Conservation (phyloP, 164 flowering plant species). For the Houttuynia cordata region DNA sequence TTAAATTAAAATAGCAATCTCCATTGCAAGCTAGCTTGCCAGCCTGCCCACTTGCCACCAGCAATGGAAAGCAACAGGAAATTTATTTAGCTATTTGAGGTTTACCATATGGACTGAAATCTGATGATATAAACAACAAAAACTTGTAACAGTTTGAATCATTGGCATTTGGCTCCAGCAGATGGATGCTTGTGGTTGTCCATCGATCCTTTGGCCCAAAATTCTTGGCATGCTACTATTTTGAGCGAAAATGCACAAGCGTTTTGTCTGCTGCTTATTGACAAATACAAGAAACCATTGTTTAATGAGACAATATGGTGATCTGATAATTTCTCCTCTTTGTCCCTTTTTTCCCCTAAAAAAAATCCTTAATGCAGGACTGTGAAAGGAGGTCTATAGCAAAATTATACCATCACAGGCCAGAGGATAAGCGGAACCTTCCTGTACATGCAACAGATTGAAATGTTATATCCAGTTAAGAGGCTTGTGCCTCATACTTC, state of each 20-base stretch:
- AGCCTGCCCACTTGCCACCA: too few species aligned
- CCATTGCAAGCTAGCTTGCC: too few species aligned
- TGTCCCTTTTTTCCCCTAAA: too few species aligned
- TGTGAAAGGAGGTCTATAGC: conserved; percentile 80
- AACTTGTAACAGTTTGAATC: not conserved
- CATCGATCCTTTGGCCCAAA: not conserved
- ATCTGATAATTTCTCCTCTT: too few species aligned
- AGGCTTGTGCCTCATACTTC: not conserved
- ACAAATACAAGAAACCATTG: too few species aligned
- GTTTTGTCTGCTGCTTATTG: not conserved
- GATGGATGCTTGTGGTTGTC: too few species aligned
- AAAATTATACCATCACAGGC: conserved; percentile 65
- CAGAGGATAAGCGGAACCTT: conserved; percentile 48
- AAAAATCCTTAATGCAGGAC: conserved; percentile 45
- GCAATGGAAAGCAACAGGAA: too few species aligned
- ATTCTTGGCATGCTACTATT: not conserved
- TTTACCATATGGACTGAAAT: too few species aligned
- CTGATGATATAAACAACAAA: too few species aligned
- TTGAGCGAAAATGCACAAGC: not conserved
- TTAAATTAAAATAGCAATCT: too few species aligned
- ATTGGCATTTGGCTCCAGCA: not conserved
- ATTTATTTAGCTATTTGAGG: too few species aligned
- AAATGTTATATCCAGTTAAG: not conserved
- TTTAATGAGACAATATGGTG: too few species aligned
- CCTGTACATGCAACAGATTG: conserved; percentile 21